Evolutionary conservation across 306 rosid species (phyloP), one percentile per base, ranked within the genome.

Genomic region (Cucurbita argyrosperma): DNA sequence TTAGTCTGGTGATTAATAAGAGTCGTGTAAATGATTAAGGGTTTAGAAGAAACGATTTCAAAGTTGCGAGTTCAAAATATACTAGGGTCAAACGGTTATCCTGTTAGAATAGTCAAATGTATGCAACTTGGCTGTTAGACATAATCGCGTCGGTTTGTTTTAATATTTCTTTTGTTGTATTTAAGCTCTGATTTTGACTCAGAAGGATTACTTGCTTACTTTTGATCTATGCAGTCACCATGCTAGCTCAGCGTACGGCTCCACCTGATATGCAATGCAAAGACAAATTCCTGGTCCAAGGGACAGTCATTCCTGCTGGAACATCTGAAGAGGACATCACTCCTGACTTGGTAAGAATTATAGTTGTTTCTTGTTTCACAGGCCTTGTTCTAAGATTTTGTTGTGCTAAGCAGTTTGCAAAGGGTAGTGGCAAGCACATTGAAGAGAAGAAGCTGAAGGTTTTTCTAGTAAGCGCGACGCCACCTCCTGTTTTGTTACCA

Each of bases 381-480:
- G 18, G 80, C n/a, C 77, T 56, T 37, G 47, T 65, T 49, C 57
- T 76, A 76, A 65, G 80, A 65, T 62, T 72, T 65, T 49, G 58
- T 60, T 26, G 56, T 60, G 74, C 75, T 78, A 53, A 47, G 57
- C 89, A 94, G 99, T 94, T 94, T 74, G 75, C 85, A 60, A 90
- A 84, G 81, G 96, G 81, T 53, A 79, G 87, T 66, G 92, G 88
- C 50, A 89, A 80, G 69, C 79, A 83, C 76, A 49, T 91, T 61
- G 96, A 87, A 79, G 99, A 91, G 86, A 91, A 78, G 92, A 94
- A 89, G 82, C 77, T 94, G 47, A 86, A 79, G 78, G 99, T 94
- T 56, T 72, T 83, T 78, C 92, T 94, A 39, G 72, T 80, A 63
- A 85, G 81, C 76, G 84, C 95, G 14, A 76, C 90, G 49, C 76